Conservation (phyloP, 1,284 basidiomycete species). For the Limonomyces culmigenus region DNA sequence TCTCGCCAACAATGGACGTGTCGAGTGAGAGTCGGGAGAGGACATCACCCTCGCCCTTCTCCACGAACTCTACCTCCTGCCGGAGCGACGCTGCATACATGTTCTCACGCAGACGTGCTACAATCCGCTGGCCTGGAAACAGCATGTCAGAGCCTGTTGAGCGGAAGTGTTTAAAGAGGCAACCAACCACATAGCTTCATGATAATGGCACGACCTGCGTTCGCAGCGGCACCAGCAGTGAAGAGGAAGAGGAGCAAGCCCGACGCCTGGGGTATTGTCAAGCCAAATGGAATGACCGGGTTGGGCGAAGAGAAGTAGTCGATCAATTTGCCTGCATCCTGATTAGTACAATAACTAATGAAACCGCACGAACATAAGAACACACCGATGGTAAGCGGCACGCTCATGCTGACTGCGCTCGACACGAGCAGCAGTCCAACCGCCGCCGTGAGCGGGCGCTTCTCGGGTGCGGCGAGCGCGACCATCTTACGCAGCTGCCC, state of each 20-base stretch:
- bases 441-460: constrained; percentile 53
- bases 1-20: constrained; percentile 90
- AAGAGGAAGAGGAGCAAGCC: constrained; percentile 65
- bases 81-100: constrained; percentile 70
- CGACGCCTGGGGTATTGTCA: constrained; percentile 74
- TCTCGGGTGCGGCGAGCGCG: constrained; percentile 65
- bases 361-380: neutral
- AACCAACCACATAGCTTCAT: constrained; percentile 67
- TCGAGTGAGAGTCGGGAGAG: constrained; percentile 85
- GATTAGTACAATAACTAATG: neutral
- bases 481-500: constrained; percentile 64
- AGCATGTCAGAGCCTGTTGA: no score
- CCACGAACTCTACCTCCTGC: constrained; percentile 89
- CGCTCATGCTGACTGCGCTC: constrained; percentile 73
- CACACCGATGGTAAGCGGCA: constrained; percentile 71
- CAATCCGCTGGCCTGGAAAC: constrained; percentile 90
- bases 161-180: constrained; percentile 1
- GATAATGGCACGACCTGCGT: constrained; percentile 75
- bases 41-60: constrained; percentile 88
- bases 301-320: constrained; percentile 71
- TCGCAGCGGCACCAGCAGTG: constrained; percentile 75
- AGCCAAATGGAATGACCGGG: constrained; percentile 63
- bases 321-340: constrained; percentile 58
- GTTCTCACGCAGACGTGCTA: constrained; percentile 72
- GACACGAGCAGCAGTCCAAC: constrained; percentile 53